Evolutionary conservation across 108 stramenopile species (phyloP).

Genomic region (Pseudonitzschia delicatissima): DNA sequence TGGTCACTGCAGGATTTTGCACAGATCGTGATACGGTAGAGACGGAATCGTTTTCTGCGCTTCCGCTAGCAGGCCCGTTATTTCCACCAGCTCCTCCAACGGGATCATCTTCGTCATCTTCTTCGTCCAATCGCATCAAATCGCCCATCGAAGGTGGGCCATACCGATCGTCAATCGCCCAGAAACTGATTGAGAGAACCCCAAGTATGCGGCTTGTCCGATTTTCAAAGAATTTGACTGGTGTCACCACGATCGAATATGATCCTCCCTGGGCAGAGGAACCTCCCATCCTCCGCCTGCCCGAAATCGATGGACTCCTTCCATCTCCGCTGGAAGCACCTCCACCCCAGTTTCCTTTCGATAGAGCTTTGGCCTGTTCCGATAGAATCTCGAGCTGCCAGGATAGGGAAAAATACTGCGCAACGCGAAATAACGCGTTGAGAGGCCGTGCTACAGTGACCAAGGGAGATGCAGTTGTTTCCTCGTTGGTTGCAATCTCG

Average conservation of each 20-base stretch:
- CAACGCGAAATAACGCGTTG: conserved; percentile 72
- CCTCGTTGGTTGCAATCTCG: background rate
- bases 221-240: conserved; percentile 72
- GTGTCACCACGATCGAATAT: conserved; percentile 58
- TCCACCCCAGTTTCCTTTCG: conserved; percentile 70
- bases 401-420: conserved; percentile 71
- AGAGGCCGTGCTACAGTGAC: conserved; percentile 56
- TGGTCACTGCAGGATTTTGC: conserved; percentile 28
- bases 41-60: conserved; percentile 24
- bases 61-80: background rate
- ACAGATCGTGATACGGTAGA: conserved; percentile 37
- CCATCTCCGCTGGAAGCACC: conserved; percentile 16
- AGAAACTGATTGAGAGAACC: conserved; percentile 79
- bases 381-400: conserved; percentile 83
- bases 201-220: conserved; percentile 34
- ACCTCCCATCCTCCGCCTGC: background rate
- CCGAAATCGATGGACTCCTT: background rate
- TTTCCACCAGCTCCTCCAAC: background rate
- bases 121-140: conserved; percentile 29
- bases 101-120: conserved; percentile 15
- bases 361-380: conserved; percentile 77
- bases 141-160: conserved; percentile 73
- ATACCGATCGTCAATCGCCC: conserved; percentile 82
- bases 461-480: background rate
- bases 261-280: background rate